Conservation (phyloP, 2,329 filamentous ascomycete genomes). For the Fusarium sarcochroum region DNA sequence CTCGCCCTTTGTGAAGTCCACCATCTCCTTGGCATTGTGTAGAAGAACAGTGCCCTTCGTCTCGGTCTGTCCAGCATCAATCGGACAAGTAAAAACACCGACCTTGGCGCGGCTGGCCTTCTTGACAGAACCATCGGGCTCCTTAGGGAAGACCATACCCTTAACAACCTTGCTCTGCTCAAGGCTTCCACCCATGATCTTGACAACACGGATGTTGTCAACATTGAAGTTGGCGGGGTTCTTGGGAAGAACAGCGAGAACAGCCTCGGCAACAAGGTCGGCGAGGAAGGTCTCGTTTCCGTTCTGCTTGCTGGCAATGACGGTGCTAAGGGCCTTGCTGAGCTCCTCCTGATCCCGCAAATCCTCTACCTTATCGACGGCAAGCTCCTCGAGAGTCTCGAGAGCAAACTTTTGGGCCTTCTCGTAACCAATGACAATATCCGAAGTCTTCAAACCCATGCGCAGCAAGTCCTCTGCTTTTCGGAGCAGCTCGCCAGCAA, state of each 20-base stretch:
- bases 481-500: conserved; percentile 94
- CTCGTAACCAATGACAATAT: conserved; percentile 96
- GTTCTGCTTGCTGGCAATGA: conserved; percentile 96
- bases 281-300: conserved; percentile 92
- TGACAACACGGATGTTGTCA: conserved; percentile 98
- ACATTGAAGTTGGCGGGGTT: conserved; percentile 98
- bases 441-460: conserved; percentile 98
- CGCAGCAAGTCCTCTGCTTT: conserved; percentile 97
- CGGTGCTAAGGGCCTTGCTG: conserved; percentile 94
- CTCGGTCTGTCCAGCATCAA: conserved; percentile 96
- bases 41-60: conserved; percentile 98
- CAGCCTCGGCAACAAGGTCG: conserved; percentile 85
- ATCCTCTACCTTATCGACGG: conserved; percentile 91
- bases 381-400: conserved; percentile 86
- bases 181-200: conserved; percentile 98
- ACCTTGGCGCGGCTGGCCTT: conserved; percentile 95
- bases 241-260: conserved; percentile 92
- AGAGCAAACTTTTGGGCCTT: conserved; percentile 92
- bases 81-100: conserved; percentile 94
- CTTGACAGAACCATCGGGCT: conserved; percentile 93
- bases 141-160: conserved; percentile 98
- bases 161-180: conserved; percentile 95
- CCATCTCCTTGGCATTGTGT: conserved; percentile 98
- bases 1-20: conserved; percentile 98
- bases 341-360: conserved; percentile 85